Conservation (phyloP, 257 asterid genomes). For the Forsythia suspensa region DNA sequence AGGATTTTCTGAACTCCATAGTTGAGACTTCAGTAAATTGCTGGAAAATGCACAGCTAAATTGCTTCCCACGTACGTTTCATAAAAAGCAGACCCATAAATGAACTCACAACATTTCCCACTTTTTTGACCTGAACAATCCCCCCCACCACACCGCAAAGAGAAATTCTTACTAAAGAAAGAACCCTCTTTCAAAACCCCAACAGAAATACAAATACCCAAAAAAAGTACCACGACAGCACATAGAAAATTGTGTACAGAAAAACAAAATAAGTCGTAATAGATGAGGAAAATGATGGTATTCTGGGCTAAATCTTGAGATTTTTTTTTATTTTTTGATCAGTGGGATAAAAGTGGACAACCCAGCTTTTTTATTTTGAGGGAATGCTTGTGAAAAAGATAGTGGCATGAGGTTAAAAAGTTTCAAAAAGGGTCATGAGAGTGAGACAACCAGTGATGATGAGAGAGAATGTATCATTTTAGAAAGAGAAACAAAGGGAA, state of each 20-base stretch:
- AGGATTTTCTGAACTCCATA: constrained; percentile 24
- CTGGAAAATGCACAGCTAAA: constrained; percentile 18
- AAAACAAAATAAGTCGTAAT: background rate
- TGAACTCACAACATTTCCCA: background rate
- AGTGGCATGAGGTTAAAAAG: constrained; percentile 30
- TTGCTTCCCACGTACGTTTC: constrained; percentile 55
- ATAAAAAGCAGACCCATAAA: background rate
- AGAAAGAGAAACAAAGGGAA: constrained; percentile 15
- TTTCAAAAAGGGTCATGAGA: constrained; percentile 30
- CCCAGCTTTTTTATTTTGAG: constrained; percentile 42
- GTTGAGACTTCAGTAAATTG: constrained; percentile 22
- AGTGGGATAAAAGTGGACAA: constrained; percentile 38
- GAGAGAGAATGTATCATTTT: constrained; percentile 38
- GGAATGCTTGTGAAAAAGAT: constrained; percentile 58
- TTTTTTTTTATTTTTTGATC: constrained; percentile 7
- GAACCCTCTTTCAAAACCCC: constrained; percentile 11
- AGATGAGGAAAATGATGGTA: background rate
- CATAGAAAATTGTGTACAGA: background rate
- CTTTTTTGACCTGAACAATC: background rate
- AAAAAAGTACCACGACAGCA: background rate
- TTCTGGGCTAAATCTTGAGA: constrained; percentile 30
- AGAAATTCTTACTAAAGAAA: constrained; percentile 20
- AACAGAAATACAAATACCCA: background rate
- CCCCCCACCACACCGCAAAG: constrained; percentile 9
- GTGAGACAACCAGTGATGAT: constrained; percentile 21